Base-by-base conservation (phyloP, 331 rosid species). In the Quercus lobata region DNA sequence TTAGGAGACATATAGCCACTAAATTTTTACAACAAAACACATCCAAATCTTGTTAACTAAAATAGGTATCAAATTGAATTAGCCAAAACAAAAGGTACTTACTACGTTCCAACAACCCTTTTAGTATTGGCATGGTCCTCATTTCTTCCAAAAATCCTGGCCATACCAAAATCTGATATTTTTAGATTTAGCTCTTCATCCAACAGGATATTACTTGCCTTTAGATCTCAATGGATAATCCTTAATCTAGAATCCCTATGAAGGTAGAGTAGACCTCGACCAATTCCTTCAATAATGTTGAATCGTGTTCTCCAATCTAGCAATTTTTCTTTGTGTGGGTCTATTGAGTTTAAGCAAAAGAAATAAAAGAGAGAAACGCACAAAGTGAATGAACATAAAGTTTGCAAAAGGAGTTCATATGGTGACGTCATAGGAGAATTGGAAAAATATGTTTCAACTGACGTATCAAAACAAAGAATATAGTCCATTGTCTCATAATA, bases 1-100 rank as follows among this genome's bases (percentile, higher is more conserved):
- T 92, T 88, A 0, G 90, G 92, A 4, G 93, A 85, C 90, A 86
- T 84, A 57, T 92, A 88, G 3, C 93, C 94, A 22, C 92, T 90
- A 66, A 46, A 77, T 35, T 57, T 21, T 19, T 52, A 53, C 53
- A 44, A 14, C 19, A n/a, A 58, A 1, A 6, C 19, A 63, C 37
- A 63, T 1, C 9, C 11, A 74, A 5, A 53, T 69, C n/a, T 69
- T 32, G 5, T 44, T 5, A 69, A 27, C 3, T 18, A 11, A 70
- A 11, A 11, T 24, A 18, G 0, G 62, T 12, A 76, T 46, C 21
- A 0, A 5, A 63, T 1, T 63, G 5, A 63, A 30, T 63, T 3
- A 8, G 14, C 2, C 3, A 35, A 21, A 46, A n/a, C 25, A 29
- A 34, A 35, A 37, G 44, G 44, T 37, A 37, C 44, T 37, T 37